Percentiles rank a stretch among this genome's conserved stretches.
Evolutionary conservation across 495 filamentous ascomycete species (phyloP).

Genomic region (Penicillium macrosclerotiorum): DNA sequence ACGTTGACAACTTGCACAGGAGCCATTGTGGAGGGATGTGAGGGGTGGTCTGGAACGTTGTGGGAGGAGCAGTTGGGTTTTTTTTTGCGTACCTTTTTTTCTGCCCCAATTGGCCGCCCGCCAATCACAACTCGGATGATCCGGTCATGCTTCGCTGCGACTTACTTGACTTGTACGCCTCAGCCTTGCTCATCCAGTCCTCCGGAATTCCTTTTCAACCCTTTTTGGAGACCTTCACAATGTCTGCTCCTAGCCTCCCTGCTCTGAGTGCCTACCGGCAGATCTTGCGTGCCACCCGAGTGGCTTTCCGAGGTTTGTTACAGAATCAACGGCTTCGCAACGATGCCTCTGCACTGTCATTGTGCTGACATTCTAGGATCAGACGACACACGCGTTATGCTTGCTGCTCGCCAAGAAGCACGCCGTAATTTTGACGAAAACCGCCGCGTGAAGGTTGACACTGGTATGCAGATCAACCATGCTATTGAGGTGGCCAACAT

Average conservation of each 20-base stretch:
- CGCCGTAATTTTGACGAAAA: slow-evolving; percentile 69
- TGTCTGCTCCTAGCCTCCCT: slow-evolving; percentile 43
- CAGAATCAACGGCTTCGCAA: background rate
- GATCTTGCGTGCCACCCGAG: slow-evolving; percentile 74
- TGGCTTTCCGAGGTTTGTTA: slow-evolving; percentile 76
- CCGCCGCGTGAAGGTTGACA: slow-evolving; percentile 52
- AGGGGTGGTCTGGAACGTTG: slow-evolving; percentile 17
- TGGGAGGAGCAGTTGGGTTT: slow-evolving; percentile 19
- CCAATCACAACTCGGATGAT: slow-evolving; percentile 35
- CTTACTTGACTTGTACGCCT: background rate
- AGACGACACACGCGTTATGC: slow-evolving; percentile 68
- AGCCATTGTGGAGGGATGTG: slow-evolving; percentile 40
- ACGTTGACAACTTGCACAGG: slow-evolving; percentile 45
- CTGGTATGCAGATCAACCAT: slow-evolving; percentile 60
- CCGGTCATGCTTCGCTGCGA: slow-evolving; percentile 16
- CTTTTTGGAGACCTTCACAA: background rate
- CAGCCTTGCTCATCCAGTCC: background rate
- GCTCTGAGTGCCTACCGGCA: slow-evolving; percentile 78
- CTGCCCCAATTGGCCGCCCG: slow-evolving; percentile 29
- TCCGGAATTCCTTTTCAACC: background rate
- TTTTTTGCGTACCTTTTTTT: slow-evolving; percentile 35
- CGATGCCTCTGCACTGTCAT: background rate
- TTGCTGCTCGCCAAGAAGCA: slow-evolving; percentile 66
- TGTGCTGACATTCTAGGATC: slow-evolving; percentile 1
- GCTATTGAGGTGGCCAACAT: slow-evolving; percentile 82